Evolutionary conservation across 148 eudicot species (phyloP), one percentile per base, ranked within the genome.

Genomic region (Diospyros kaki): DNA sequence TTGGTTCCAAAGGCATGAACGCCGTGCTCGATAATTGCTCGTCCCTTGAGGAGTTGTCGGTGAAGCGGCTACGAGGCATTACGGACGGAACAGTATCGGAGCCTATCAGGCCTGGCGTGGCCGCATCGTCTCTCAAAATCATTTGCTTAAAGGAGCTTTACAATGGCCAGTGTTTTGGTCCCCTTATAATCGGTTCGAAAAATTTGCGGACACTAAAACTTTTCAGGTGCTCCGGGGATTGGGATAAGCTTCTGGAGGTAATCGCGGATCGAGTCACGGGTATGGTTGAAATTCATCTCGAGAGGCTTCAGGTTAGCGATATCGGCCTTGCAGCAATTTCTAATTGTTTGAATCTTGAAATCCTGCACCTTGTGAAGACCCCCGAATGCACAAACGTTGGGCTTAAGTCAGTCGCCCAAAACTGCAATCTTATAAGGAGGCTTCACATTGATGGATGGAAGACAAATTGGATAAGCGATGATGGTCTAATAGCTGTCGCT

Each of bases 391-490:
- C 91, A 15, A 80, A 88, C 76, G 9, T 67, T 4, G 91, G 91
- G 58, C 82, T 88, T 18, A 45, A 46, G 71, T 28, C 84, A 45
- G 75, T 88, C 1, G 87, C 91, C 0, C 84, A 84, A 58, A 69
- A 78, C 39, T 88, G 91, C 73, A 86, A 76, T 78, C 68, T 86
- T 58, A 58, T 88, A 40, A 77, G 89, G 72, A 88, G 82, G 76
- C 77, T 88, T 51, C 89, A 88, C 70, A 88, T 86, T 72, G 91
- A 88, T 80, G 91, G 91, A 64, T 88, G 91, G 86, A 88, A 80
- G 59, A 84, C 91, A 0, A 88, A 88, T 76, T 76, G 91, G 64
- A 88, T 88, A 56, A 69, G 87, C 8, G 91, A 85, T 54, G 87
- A 83, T 40, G 91, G 91, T 1, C 73, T 88, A 40, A 72, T 84